Evolutionary conservation across 192 early-diverging fungal genomes (phyloP).

Genomic region (Umbelopsis isabellina): DNA sequence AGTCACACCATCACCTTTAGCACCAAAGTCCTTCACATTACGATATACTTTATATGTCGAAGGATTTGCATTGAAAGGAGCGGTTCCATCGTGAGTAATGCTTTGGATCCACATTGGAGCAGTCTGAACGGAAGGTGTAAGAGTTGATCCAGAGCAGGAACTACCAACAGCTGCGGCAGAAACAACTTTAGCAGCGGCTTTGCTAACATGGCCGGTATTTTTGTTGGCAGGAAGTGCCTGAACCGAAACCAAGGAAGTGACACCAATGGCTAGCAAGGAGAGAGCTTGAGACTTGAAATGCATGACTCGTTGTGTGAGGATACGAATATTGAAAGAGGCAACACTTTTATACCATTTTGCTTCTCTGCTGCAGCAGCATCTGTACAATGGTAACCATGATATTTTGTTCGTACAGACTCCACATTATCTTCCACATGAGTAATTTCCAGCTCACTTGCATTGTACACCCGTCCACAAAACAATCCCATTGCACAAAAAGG

Average conservation of each 20-base stretch:
- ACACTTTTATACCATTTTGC: no score
- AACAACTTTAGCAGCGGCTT: background rate
- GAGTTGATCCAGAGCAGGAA: background rate
- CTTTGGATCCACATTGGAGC: slow-evolving; percentile 20
- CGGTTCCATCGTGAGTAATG: slow-evolving; percentile 9
- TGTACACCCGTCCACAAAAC: no score
- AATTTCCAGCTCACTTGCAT: no score
- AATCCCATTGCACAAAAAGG: no score
- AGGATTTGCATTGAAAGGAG: slow-evolving; percentile 16
- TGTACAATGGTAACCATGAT: no score
- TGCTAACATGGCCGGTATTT: background rate
- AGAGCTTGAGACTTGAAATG: background rate
- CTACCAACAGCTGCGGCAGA: background rate
- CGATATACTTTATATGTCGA: slow-evolving; percentile 38
- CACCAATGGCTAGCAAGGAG: background rate
- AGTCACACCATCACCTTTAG: slow-evolving; percentile 44
- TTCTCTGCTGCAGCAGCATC: no score
- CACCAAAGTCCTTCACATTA: slow-evolving; percentile 36
- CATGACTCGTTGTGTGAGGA: background rate
- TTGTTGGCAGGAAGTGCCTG: background rate
- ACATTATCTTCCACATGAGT: no score
- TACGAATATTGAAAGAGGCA: no score
- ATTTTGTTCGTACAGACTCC: no score
- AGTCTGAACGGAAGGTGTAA: background rate
- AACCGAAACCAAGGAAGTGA: background rate